Evolutionary conservation across 495 filamentous ascomycete species (phyloP).

Genomic region (Bacidia rubella): DNA sequence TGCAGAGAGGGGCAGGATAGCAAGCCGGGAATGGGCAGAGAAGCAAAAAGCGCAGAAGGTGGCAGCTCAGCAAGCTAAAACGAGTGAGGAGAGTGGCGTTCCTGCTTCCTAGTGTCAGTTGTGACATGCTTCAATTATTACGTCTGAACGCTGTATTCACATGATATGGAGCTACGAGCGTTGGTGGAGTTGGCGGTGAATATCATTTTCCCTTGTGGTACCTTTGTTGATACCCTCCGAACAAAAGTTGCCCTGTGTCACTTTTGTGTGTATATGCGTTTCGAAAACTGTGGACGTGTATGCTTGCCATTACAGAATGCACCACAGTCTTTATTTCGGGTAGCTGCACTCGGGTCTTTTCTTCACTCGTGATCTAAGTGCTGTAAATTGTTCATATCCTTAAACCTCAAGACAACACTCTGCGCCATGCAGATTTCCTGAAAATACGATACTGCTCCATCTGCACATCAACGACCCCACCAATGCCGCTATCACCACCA

Average conservation of each 20-base stretch:
- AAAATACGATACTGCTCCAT: too few species aligned
- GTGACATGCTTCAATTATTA: too few species aligned
- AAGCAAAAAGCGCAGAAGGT: conserved; percentile 39
- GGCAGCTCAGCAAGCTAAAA: conserved; percentile 1
- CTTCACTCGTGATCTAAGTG: not conserved
- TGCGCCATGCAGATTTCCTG: not conserved
- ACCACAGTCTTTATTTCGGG: too few species aligned
- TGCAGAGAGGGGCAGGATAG: conserved; percentile 48
- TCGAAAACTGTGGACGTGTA: too few species aligned
- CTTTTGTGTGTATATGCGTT: too few species aligned
- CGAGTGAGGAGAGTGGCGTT: not conserved
- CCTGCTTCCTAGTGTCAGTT: not conserved
- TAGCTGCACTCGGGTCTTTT: not conserved
- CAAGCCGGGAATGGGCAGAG: conserved; percentile 58
- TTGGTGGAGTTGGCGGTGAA: too few species aligned
- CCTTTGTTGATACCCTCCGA: not conserved
- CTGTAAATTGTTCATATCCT: not conserved
- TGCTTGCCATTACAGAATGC: too few species aligned
- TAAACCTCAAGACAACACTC: not conserved
- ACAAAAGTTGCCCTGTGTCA: too few species aligned
- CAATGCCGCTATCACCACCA: not conserved
- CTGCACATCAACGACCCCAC: not conserved
- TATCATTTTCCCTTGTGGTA: not conserved
- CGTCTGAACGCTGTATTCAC: too few species aligned
- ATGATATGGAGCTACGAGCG: too few species aligned